These are phyloP conservation scores for Incumbomyces lentus DNA, from an alignment of 2,329 filamentous ascomycete species.

Conservation along the genomic window DNA sequence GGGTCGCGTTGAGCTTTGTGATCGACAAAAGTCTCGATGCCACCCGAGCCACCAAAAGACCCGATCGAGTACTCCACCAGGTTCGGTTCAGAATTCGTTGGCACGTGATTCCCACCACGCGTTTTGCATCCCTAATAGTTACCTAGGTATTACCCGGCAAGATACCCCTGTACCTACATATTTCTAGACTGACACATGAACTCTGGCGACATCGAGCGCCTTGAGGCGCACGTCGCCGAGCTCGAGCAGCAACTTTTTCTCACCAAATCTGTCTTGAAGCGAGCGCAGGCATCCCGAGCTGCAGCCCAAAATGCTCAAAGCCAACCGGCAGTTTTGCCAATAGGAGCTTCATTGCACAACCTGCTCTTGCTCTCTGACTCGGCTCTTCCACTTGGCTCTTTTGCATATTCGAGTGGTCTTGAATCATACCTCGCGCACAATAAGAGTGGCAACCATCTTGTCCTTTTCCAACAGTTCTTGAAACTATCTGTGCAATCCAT, in stretches of 20 bases:
- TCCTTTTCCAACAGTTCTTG: conserved; percentile 46
- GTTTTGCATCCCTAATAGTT: too few species aligned
- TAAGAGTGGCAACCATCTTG: conserved; percentile 21
- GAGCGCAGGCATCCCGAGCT: conserved; percentile 8
- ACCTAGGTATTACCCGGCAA: too few species aligned
- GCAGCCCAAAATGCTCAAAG: neutral
- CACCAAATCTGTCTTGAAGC: conserved; percentile 34
- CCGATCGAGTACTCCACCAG: too few species aligned
- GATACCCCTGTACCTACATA: too few species aligned
- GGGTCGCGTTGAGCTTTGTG: too few species aligned
- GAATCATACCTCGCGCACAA: conserved; percentile 55
- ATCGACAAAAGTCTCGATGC: too few species aligned
- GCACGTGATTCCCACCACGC: too few species aligned
- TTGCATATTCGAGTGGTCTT: conserved; percentile 54
- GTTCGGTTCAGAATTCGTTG: too few species aligned
- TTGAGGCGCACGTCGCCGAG: conserved; percentile 28
- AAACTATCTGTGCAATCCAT: conserved; percentile 47
- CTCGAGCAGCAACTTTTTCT: conserved; percentile 39
- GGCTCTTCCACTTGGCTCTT: conserved; percentile 53
- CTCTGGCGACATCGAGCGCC: conserved; percentile 10
- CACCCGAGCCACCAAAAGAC: too few species aligned
- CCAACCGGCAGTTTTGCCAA: conserved; percentile 8
- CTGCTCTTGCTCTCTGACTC: conserved; percentile 54
- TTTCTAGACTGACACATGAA: conserved; percentile 10
- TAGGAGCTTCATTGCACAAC: conserved; percentile 17